Conservation (phyloP, 441 rosid genomes). For the Pelargonium australe region DNA sequence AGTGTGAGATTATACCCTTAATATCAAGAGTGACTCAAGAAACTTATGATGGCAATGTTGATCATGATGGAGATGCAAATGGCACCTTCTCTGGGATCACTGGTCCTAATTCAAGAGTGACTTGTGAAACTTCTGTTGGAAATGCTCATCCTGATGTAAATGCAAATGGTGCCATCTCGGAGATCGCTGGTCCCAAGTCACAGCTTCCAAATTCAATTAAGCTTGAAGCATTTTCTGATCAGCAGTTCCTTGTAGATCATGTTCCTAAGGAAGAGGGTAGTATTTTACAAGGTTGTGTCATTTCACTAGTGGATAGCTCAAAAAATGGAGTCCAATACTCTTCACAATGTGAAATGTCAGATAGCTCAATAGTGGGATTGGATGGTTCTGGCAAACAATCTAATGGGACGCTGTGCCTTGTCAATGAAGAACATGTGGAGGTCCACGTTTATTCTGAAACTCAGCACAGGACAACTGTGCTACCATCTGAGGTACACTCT, state of each 20-base stretch:
- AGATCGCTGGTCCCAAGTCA: conserved; percentile 3
- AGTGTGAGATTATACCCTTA: conserved; percentile 28
- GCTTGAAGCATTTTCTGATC: conserved; percentile 23
- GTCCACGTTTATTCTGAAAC: conserved; percentile 29
- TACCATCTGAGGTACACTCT: conserved; percentile 29
- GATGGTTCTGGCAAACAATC: conserved; percentile 27
- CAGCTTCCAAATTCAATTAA: conserved; percentile 19
- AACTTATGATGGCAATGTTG: conserved; percentile 15
- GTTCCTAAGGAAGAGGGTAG: conserved; percentile 22
- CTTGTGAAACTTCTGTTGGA: background rate
- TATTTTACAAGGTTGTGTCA: conserved; percentile 19
- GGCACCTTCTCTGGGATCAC: conserved; percentile 17
- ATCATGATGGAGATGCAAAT: conserved; percentile 16
- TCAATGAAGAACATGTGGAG: conserved; percentile 33
- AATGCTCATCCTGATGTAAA: conserved; percentile 1
- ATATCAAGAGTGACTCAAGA: conserved; percentile 28
- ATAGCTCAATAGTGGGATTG: conserved; percentile 22
- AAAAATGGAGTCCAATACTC: conserved; percentile 29
- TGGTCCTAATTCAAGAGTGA: conserved; percentile 20
- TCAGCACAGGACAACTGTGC: conserved; percentile 24
- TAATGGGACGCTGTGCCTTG: conserved; percentile 24
- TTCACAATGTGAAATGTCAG: conserved; percentile 30
- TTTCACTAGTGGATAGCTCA: conserved; percentile 26
- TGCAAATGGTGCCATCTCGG: background rate
- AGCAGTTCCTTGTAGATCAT: conserved; percentile 24